Conservation (phyloP, 345 rosid species). For the Eucalyptus pauciflora region DNA sequence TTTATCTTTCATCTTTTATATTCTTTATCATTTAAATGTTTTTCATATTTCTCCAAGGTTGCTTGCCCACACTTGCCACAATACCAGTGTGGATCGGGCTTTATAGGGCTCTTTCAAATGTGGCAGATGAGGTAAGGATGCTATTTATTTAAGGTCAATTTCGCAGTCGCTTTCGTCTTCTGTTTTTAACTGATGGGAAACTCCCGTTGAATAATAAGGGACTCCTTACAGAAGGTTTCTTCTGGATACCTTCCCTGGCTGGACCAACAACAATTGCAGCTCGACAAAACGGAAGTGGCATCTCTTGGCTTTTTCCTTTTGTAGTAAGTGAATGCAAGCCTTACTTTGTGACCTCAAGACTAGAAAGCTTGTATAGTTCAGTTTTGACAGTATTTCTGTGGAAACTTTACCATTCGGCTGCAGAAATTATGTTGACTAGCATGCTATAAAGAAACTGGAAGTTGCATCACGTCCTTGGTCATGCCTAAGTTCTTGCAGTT, state of each 20-base stretch:
- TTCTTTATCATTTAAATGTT: background rate
- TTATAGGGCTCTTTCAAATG: slow-evolving; percentile 96
- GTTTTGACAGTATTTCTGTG: background rate
- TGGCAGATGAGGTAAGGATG: slow-evolving; percentile 71
- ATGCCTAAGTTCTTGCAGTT: background rate
- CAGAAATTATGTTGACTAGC: background rate
- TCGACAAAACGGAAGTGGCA: slow-evolving; percentile 76
- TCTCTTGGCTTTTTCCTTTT: slow-evolving; percentile 95
- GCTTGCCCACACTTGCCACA: slow-evolving; percentile 93
- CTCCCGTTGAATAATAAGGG: slow-evolving; percentile 37
- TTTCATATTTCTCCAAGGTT: slow-evolving; percentile 31
- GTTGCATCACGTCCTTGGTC: background rate
- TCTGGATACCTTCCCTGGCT: slow-evolving; percentile 96
- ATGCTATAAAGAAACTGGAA: background rate
- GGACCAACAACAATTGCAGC: slow-evolving; percentile 91
- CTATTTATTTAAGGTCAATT: background rate
- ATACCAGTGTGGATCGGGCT: slow-evolving; percentile 98
- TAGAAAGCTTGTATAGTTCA: background rate
- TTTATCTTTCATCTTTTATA: background rate
- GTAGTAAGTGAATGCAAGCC: slow-evolving; percentile 30
- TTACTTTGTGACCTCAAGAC: background rate
- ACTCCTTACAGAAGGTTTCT: slow-evolving; percentile 94
- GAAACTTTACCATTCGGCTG: background rate
- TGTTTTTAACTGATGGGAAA: background rate
- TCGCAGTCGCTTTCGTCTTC: background rate